Evolutionary conservation across 441 rosid genomes (phyloP).

Genomic region (Cnidoscolus chayamansa): DNA sequence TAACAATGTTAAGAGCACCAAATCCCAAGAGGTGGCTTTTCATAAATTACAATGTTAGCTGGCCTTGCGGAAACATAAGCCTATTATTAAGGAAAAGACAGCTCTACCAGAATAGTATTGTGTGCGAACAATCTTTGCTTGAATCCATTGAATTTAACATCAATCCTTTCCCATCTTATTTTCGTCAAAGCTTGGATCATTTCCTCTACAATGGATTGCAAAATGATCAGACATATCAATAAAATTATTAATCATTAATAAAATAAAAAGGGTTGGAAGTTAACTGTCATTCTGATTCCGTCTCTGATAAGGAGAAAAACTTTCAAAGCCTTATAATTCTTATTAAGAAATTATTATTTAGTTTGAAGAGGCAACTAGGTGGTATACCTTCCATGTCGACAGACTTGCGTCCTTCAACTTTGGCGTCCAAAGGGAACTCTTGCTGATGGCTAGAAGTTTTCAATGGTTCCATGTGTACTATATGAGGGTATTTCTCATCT

Average conservation of each 20-base stretch:
- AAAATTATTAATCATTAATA: neutral
- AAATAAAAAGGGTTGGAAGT: neutral
- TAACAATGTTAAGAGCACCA: slow-evolving; percentile 11
- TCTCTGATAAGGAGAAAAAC: too few relatives aligned
- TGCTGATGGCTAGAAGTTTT: slow-evolving; percentile 18
- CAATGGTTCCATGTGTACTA: slow-evolving; percentile 42
- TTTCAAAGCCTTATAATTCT: neutral
- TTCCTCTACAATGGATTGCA: slow-evolving; percentile 46
- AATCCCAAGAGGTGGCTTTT: neutral
- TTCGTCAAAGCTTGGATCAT: slow-evolving; percentile 63
- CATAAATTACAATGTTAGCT: neutral
- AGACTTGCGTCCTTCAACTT: slow-evolving; percentile 30
- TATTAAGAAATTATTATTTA: neutral
- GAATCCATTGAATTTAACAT: slow-evolving; percentile 74
- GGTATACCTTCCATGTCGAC: slow-evolving; percentile 67
- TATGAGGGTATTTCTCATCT: slow-evolving; percentile 54
- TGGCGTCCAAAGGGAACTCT: slow-evolving; percentile 30
- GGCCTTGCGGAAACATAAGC: neutral
- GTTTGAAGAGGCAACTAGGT: slow-evolving; percentile 19
- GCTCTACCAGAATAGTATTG: slow-evolving; percentile 68
- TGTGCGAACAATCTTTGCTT: slow-evolving; percentile 67
- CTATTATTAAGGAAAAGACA: neutral
- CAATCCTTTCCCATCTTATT: slow-evolving; percentile 73
- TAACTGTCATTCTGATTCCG: neutral
- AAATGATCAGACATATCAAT: neutral